phyloP scores from a whole-genome alignment of 306 rosid genomes.

The Medicago truncatula region MtrunA17r5.0-ANR NC_053048.1:42912501-42913000 shows the following conservation, averaged over 20 bases:
- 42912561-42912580: neutral
- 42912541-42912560: neutral
- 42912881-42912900: slow-evolving; percentile 1
- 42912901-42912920: neutral
- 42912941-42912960: slow-evolving; percentile 67
- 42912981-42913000: slow-evolving; percentile 59
- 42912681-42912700: neutral
- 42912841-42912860: neutral
- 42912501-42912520: neutral
- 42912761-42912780: neutral
- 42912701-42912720: neutral
- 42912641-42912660: neutral
- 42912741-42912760: neutral
- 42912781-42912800: slow-evolving; percentile 22
- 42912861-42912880: neutral
- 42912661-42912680: neutral
- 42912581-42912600: neutral
- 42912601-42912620: neutral
- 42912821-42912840: neutral
- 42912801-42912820: slow-evolving; percentile 1
- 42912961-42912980: slow-evolving; percentile 44
- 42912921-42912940: slow-evolving; percentile 29
- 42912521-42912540: neutral
- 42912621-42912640: slow-evolving; percentile 15
- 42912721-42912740: neutral